Evolutionary conservation across 2,329 filamentous ascomycete genomes (phyloP), one percentile per base, ranked within the genome.

Genomic region (Paecilomyces sp.): DNA sequence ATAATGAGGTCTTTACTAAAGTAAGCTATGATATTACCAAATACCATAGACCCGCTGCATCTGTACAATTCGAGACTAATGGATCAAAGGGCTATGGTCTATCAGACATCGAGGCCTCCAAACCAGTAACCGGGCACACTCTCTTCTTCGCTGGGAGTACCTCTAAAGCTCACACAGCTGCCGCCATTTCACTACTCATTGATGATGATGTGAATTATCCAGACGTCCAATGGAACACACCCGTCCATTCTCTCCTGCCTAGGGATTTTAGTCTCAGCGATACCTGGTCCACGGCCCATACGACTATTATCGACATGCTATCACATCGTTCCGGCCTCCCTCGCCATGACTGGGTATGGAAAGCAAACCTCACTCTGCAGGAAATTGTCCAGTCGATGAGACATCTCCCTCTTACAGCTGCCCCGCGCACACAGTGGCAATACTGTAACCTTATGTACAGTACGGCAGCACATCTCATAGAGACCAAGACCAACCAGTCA

Each of bases 361-460:
- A 60, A 61, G 28, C 59, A 31, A 65, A 68, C 33, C 58, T 61
- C 6, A 70, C 65, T 1, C 57, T 77, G 1, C 69, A 71, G 31
- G 75, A 79, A 52, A 66, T 75, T 47, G 73, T 77, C 15, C 71
- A 73, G 28, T 71, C 67, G 34, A 65, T 84, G 57, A 75, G 79
- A 3, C 66, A 82, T 63, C 69, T 83, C 3, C 75, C 72, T 1
- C 67, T 79, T 41, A 76, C 69, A 7, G 68, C 70, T 5, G 63
- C 76, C 30, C 69, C 79, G 18, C 74, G 81, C 12, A 77, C 75
- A 0, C 70, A 65, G 11, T 81, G 68, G 55, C 75, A 81, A 62
- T 85, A 85, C 68, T 79, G 75, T 71, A 85, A 85, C 65, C 68
- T 81, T 24, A 80, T 84, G 77, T 85, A 74, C 66, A 75, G 77